Conservation (phyloP, 441 rosid species). For the Melastoma candidum region DNA sequence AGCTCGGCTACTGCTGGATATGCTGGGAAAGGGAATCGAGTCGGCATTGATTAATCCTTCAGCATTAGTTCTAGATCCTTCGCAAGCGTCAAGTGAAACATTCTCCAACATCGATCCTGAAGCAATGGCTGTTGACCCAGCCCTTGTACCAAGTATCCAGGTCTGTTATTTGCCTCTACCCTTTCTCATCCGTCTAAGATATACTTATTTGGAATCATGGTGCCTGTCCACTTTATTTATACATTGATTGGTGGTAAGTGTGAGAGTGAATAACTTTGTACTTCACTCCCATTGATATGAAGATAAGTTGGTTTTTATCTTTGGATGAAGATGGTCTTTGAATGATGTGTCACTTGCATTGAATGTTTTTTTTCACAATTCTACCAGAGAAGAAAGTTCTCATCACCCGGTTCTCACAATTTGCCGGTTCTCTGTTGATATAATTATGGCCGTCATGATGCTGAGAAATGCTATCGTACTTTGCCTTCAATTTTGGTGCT, state of each 20-base stretch:
- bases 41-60: slow-evolving; percentile 97
- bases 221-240: no score
- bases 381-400: no score
- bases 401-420: not conserved
- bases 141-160: slow-evolving; percentile 85
- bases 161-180: slow-evolving; percentile 23
- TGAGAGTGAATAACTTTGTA: no score
- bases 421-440: no score
- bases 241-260: no score
- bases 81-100: slow-evolving; percentile 76
- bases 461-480: not conserved
- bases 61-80: slow-evolving; percentile 77
- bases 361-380: no score
- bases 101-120: slow-evolving; percentile 75
- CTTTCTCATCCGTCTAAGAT: slow-evolving; percentile 5
- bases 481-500: no score
- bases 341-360: no score
- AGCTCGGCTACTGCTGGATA: slow-evolving; percentile 91
- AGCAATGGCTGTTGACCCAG: slow-evolving; percentile 93
- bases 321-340: no score
- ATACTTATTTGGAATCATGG: not conserved
- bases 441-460: not conserved
- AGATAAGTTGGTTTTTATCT: no score
- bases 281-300: no score
- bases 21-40: slow-evolving; percentile 99